phyloP scores from a whole-genome alignment of 176 grass and related monocot species.

The Carex myosuroides region DNA sequence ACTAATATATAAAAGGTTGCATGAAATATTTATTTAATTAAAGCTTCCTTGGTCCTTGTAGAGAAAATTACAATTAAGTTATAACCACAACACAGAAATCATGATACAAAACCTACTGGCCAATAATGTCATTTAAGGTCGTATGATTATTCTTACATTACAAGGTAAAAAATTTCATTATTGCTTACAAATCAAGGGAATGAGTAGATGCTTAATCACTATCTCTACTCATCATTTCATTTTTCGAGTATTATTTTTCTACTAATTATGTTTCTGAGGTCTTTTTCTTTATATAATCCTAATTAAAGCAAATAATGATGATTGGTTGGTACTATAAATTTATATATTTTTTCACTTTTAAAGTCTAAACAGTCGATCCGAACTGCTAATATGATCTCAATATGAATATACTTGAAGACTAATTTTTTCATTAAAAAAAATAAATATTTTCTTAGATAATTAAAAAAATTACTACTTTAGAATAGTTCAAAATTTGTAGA shows the following conservation, averaged over 20 bases:
- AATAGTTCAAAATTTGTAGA: no score
- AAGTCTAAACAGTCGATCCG: no score
- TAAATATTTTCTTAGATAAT: no score
- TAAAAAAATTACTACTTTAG: no score
- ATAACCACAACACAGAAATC: neutral
- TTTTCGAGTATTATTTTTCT: neutral
- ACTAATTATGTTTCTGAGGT: no score
- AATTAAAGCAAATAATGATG: neutral
- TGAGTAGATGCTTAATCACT: neutral
- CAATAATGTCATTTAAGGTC: neutral
- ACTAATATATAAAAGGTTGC: neutral
- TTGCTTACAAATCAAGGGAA: neutral
- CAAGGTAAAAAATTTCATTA: neutral
- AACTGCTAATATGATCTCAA: no score
- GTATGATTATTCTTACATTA: slow-evolving; percentile 11
- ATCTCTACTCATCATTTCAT: neutral
- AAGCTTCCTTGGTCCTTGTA: neutral
- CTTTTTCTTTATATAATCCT: neutral
- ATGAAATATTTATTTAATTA: neutral
- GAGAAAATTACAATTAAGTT: neutral
- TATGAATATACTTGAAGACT: no score
- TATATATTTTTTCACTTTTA: no score
- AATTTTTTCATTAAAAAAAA: no score
- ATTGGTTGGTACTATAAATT: no score
- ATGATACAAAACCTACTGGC: neutral